Conservation (phyloP, 148 eudicot genomes). For the Persicaria tinctoria region DNA sequence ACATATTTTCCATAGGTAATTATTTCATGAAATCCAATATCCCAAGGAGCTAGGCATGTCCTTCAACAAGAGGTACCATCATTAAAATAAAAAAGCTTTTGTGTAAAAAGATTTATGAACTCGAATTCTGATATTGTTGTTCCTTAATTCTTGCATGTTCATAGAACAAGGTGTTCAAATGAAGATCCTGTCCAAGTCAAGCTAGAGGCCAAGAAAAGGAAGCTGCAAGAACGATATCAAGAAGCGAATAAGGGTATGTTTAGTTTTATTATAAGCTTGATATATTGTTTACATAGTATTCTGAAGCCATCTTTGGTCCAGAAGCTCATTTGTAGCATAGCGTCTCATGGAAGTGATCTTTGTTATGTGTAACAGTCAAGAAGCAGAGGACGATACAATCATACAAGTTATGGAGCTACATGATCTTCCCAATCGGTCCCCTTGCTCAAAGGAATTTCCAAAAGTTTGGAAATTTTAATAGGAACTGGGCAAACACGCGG, state of each 20-base stretch:
- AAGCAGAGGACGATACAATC: constrained; percentile 72
- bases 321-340: neutral
- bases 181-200: constrained; percentile 43
- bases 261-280: neutral
- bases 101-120: neutral
- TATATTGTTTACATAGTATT: neutral
- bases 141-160: constrained; percentile 1
- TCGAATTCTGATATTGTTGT: neutral
- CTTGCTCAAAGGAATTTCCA: constrained; percentile 32
- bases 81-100: neutral
- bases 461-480: constrained; percentile 38
- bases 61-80: constrained; percentile 42
- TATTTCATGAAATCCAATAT: constrained; percentile 18
- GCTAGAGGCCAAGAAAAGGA: constrained; percentile 80
- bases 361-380: constrained; percentile 49
- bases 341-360: neutral
- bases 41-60: constrained; percentile 40
- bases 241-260: constrained; percentile 69
- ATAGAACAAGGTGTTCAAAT: constrained; percentile 30
- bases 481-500: constrained; percentile 59
- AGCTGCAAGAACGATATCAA: constrained; percentile 87
- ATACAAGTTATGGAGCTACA: constrained; percentile 59
- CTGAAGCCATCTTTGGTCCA: neutral
- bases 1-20: constrained; percentile 86
- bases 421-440: constrained; percentile 76